A percentile compares a stretch with the other conserved stretches of the same genome.
Conservation (phyloP, 345 rosid species). For the Lumnitzera racemosa region DNA sequence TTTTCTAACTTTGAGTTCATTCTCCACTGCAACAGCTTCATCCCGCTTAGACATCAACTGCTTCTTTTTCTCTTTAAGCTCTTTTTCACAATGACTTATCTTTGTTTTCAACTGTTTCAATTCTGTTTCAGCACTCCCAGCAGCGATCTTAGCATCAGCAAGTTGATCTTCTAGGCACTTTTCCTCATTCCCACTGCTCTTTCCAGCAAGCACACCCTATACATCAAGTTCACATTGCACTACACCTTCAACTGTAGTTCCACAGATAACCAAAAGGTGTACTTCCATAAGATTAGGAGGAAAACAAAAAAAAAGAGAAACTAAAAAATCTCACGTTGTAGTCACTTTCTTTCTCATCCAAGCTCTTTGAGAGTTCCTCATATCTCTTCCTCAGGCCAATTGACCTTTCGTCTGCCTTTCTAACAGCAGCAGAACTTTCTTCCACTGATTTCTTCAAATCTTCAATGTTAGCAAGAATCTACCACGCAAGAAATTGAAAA, state of each 20-base stretch:
- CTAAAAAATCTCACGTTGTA: constrained; percentile 51
- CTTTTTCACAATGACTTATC: constrained; percentile 75
- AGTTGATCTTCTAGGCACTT: constrained; percentile 98
- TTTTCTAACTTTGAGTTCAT: constrained; percentile 57
- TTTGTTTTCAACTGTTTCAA: constrained; percentile 76
- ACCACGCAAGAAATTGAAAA: constrained; percentile 13
- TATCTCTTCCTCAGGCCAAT: constrained; percentile 57
- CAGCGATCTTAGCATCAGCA: constrained; percentile 82
- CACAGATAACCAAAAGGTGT: background rate
- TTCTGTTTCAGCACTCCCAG: constrained; percentile 86
- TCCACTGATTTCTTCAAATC: constrained; percentile 67
- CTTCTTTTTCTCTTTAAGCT: constrained; percentile 65
- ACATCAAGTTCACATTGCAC: constrained; percentile 13
- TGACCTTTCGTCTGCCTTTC: constrained; percentile 77
- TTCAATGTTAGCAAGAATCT: constrained; percentile 64
- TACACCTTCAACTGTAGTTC: constrained; percentile 6
- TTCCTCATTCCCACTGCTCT: constrained; percentile 87
- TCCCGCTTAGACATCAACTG: constrained; percentile 68
- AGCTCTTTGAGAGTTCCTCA: constrained; percentile 62
- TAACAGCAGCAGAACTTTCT: constrained; percentile 68
- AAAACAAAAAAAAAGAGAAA: constrained; percentile 4
- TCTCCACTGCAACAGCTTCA: constrained; percentile 73
- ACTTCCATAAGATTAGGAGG: background rate
- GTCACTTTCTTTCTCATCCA: constrained; percentile 76
- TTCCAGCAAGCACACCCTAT: constrained; percentile 93